Conservation (phyloP, 768 basidiomycete genomes). For the Boletus fagicola region DNA sequence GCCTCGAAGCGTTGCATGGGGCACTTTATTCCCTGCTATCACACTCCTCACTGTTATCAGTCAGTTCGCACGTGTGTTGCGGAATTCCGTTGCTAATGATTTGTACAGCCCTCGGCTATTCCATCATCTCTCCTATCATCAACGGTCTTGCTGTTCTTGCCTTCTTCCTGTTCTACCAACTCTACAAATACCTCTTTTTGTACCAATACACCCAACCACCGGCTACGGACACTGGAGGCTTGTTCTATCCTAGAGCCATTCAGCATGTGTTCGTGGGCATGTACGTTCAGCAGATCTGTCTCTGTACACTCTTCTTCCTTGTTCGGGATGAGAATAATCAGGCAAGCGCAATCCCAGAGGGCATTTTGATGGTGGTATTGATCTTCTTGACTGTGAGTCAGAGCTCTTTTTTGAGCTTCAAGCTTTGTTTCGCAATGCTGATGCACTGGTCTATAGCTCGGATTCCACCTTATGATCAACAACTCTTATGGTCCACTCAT, state of each 20-base stretch:
- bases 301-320: slow-evolving; percentile 90
- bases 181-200: slow-evolving; percentile 87
- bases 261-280: slow-evolving; percentile 92
- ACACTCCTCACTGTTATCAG: slow-evolving; percentile 84
- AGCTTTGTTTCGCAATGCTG: background rate
- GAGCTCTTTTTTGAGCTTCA: background rate
- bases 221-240: slow-evolving; percentile 78
- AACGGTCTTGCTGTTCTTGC: slow-evolving; percentile 82
- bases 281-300: slow-evolving; percentile 86
- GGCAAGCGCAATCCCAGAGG: slow-evolving; percentile 66
- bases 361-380: slow-evolving; percentile 79
- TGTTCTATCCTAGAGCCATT: slow-evolving; percentile 94
- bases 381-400: slow-evolving; percentile 74
- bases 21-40: slow-evolving; percentile 65
- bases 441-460: slow-evolving; percentile 36
- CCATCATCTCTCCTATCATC: slow-evolving; percentile 89
- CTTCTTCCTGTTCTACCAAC: slow-evolving; percentile 79
- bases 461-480: slow-evolving; percentile 71
- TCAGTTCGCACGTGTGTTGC: slow-evolving; percentile 35
- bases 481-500: slow-evolving; percentile 80
- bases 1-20: slow-evolving; percentile 67
- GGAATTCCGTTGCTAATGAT: background rate
- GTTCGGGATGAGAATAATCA: slow-evolving; percentile 52
- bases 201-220: slow-evolving; percentile 73
- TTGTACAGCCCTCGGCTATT: slow-evolving; percentile 66